phyloP scores from a whole-genome alignment of 225 moss, liverwort and hornwort species.

The Physcomitrellopsis africana region DNA sequence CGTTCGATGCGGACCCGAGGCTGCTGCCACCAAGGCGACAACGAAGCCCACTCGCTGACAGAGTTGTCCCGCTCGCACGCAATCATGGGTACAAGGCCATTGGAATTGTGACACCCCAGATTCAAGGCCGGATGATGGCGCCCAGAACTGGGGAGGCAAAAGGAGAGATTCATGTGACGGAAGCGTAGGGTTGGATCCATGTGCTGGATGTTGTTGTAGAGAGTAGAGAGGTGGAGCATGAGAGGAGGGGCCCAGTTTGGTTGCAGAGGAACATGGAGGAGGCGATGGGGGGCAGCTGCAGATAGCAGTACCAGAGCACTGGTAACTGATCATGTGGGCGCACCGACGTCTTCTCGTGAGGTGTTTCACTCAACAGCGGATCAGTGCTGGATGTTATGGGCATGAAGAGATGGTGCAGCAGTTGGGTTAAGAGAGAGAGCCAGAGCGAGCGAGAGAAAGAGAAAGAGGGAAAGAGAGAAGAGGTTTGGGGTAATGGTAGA shows the following conservation, averaged over 20 bases:
- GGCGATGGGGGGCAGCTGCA: background rate
- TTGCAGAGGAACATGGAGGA: constrained; percentile 26
- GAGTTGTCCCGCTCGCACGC: constrained; percentile 35
- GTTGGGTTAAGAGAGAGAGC: background rate
- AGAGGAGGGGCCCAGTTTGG: background rate
- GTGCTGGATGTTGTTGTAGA: too few relatives aligned
- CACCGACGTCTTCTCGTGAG: constrained; percentile 3
- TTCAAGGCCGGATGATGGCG: background rate
- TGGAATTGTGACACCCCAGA: background rate
- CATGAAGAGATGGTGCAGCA: background rate
- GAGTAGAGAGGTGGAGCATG: background rate
- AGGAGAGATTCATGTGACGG: background rate
- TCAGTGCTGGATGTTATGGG: too few relatives aligned
- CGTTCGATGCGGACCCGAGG: too few relatives aligned
- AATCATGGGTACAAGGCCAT: constrained; percentile 17
- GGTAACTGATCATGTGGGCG: constrained; percentile 7
- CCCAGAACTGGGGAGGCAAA: background rate
- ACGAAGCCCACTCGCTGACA: constrained; percentile 36
- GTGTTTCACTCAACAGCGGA: background rate
- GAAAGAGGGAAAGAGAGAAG: too few relatives aligned
- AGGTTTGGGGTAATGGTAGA: too few relatives aligned
- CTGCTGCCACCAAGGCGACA: constrained; percentile 1
- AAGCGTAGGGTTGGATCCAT: too few relatives aligned
- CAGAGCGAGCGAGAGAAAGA: too few relatives aligned
- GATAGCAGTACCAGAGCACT: background rate